Evolutionary conservation across 192 early-diverging fungal genomes (phyloP).

Genomic region (Chytriomyces hyalinus): DNA sequence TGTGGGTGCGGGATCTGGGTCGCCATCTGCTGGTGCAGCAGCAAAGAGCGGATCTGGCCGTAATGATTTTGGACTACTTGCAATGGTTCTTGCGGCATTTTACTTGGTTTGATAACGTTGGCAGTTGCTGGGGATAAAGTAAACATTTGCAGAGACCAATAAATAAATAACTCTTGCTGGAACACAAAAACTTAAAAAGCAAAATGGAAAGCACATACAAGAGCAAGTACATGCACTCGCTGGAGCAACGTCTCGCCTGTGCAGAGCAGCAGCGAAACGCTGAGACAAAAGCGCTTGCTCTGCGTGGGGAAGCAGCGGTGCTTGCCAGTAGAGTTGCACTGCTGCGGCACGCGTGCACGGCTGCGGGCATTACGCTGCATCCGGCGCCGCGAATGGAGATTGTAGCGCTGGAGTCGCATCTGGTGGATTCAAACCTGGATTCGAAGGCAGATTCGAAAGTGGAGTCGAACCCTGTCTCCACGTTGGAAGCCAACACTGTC

Average conservation of each 20-base stretch:
- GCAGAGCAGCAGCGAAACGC: slow-evolving; percentile 8
- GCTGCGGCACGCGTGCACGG: not conserved
- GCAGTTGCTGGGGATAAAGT: too few species aligned
- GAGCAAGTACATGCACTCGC: slow-evolving; percentile 12
- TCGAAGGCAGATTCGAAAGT: not conserved
- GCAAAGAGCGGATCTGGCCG: not conserved
- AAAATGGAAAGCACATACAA: too few species aligned
- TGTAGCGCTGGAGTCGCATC: not conserved
- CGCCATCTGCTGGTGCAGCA: not conserved
- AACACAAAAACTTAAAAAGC: too few species aligned
- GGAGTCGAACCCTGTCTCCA: not conserved
- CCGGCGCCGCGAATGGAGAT: not conserved
- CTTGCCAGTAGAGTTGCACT: not conserved
- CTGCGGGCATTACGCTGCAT: not conserved
- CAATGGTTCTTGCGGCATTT: not conserved
- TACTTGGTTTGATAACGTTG: not conserved
- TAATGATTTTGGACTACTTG: not conserved
- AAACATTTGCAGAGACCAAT: too few species aligned
- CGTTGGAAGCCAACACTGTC: not conserved
- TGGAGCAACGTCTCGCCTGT: slow-evolving; percentile 8
- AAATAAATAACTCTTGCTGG: too few species aligned
- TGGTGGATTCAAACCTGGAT: not conserved
- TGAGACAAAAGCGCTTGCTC: not conserved
- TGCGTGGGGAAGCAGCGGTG: not conserved
- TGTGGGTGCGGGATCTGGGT: not conserved